Base-by-base conservation (phyloP, 2,329 filamentous ascomycete genomes). In the Ceratocystis smalleyi region DNA sequence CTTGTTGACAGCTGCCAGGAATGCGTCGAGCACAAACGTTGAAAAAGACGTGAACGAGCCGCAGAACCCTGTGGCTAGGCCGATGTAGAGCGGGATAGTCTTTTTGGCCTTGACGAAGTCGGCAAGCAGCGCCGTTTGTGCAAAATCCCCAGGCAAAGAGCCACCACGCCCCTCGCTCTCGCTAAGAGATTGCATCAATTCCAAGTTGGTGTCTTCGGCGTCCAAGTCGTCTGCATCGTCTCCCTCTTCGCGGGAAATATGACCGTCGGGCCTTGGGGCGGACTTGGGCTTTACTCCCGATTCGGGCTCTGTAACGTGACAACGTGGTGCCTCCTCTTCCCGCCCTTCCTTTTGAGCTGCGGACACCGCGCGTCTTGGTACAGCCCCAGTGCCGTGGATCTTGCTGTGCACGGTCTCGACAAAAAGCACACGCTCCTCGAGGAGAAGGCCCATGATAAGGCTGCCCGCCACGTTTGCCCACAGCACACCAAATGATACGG, bases 1-100 rank as follows among this genome's bases (percentile, higher is more conserved):
- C 68, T 87, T 81, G 71, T 96, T 94, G 3, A 88, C 85, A 19
- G 95, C 75, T 0, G 89, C 86, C 24, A 95, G 79, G 71, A 95
- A 95, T 15, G 80, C 75, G 70, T 95, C 91, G 5, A 88, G 81
- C 59, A 91, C 85, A 71, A 95, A 95, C 22, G 86, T 84, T 0
- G 91, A 95, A 74, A 96, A 96, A 8, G 87, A 91, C 0, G 91
- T 96, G 70, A 94, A 89, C 68, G 88, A 91, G 67, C 92, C 89
- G 70, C 90, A 95, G 73, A 94, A 94, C 10, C 88, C 92, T 0
- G 88, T 95, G 0, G 89, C 83, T 5, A 96, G 81, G 61, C 88
- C 91, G 66, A 95, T 87, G 71, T 95, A 96, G 0, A 96, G 78
- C 0, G 92, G 91, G 32, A 95, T 87, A 0, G 88, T 88, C 76